Percentiles rank a stretch among this genome's conserved stretches.
Conservation (phyloP, 1,284 basidiomycete genomes). For the Puccinia horiana region DNA sequence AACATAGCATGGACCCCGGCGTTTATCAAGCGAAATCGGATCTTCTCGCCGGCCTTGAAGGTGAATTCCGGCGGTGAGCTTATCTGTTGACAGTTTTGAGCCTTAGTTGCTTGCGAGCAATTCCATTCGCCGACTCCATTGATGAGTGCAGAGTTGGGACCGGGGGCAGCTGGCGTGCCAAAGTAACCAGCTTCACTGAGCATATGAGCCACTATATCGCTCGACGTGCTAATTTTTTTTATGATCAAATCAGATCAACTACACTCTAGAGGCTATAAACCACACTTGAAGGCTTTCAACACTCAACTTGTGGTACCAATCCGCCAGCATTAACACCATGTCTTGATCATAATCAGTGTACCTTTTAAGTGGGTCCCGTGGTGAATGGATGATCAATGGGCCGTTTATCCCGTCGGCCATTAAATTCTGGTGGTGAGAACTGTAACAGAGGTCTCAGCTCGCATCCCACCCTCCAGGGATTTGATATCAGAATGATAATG, state of each 20-base stretch:
- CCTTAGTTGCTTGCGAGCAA: constrained; percentile 26
- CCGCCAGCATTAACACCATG: constrained; percentile 59
- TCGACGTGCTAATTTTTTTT: constrained; percentile 44
- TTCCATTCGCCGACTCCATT: constrained; percentile 60
- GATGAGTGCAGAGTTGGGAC: constrained; percentile 63
- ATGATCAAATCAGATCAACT: neutral
- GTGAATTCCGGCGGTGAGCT: constrained; percentile 30
- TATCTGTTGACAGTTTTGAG: constrained; percentile 19
- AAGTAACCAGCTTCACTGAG: constrained; percentile 52
- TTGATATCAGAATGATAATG: too few relatives aligned
- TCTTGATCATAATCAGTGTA: constrained; percentile 56
- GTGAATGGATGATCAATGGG: constrained; percentile 56
- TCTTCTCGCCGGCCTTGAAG: constrained; percentile 32
- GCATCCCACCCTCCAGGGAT: too few relatives aligned
- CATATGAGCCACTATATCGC: constrained; percentile 43
- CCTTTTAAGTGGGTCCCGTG: constrained; percentile 55
- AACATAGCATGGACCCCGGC: constrained; percentile 59
- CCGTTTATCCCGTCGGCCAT: constrained; percentile 45
- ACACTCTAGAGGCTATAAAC: neutral
- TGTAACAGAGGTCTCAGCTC: neutral
- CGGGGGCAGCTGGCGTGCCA: constrained; percentile 55
- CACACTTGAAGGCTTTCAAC: too few relatives aligned
- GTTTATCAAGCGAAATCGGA: constrained; percentile 65
- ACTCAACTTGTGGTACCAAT: constrained; percentile 60
- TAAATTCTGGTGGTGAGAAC: constrained; percentile 40